These are phyloP conservation scores for Alternaria metachromatica DNA, from an alignment of 2,329 filamentous ascomycete species.

Conservation along the genomic window DNA sequence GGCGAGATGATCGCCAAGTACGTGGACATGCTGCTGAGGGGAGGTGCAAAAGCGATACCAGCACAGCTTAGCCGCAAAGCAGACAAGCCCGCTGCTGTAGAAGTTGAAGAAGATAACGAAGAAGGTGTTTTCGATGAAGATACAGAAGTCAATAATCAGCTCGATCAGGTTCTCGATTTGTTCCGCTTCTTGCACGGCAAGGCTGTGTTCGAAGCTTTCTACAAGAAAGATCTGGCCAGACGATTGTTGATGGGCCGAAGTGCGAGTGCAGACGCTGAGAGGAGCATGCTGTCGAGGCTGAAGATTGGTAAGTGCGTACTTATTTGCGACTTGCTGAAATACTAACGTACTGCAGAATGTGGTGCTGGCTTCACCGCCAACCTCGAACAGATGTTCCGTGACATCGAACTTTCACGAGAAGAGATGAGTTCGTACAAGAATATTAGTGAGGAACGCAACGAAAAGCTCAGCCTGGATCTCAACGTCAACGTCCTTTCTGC, in stretches of 20 bases:
- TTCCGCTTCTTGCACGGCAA: slow-evolving; percentile 98
- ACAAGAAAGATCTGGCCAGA: slow-evolving; percentile 95
- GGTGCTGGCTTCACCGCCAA: slow-evolving; percentile 95
- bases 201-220: slow-evolving; percentile 97
- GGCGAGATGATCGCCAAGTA: slow-evolving; percentile 99
- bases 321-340: not conserved
- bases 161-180: slow-evolving; percentile 90
- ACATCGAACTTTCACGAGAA: slow-evolving; percentile 90
- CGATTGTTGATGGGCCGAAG: slow-evolving; percentile 89
- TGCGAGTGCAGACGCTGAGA: slow-evolving; percentile 92
- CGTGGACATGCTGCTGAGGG: slow-evolving; percentile 85
- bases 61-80: slow-evolving; percentile 66
- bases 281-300: slow-evolving; percentile 90
- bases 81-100: slow-evolving; percentile 65
- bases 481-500: slow-evolving; percentile 90
- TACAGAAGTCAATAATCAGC: slow-evolving; percentile 85
- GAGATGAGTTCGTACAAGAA: slow-evolving; percentile 89
- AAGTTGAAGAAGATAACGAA: slow-evolving; percentile 65
- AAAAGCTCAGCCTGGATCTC: slow-evolving; percentile 70
- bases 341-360: slow-evolving; percentile 67
- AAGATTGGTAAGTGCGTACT: slow-evolving; percentile 65
- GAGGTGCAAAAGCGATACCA: slow-evolving; percentile 84
- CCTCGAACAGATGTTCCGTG: slow-evolving; percentile 98
- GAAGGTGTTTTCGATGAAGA: slow-evolving; percentile 82
- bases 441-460: slow-evolving; percentile 66